These are phyloP conservation scores for Parietaria judaica DNA, from an alignment of 306 rosid species.

Conservation along the genomic window DNA sequence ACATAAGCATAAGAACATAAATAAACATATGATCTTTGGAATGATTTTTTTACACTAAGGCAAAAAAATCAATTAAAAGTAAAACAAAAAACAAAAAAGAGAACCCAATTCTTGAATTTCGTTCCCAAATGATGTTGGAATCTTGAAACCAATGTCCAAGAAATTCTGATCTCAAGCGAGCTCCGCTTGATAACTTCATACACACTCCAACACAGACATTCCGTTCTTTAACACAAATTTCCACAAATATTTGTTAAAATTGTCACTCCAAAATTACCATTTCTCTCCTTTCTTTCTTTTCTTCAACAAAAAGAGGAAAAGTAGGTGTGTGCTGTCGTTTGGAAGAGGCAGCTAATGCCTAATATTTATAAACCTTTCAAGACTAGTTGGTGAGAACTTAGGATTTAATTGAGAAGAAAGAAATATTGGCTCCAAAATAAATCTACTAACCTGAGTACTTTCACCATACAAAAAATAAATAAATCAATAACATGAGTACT, in stretches of 20 bases:
- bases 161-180: conserved; percentile 5
- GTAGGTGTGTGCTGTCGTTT: conserved; percentile 21
- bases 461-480: too few species aligned
- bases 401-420: background rate
- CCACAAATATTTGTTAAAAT: conserved; percentile 2
- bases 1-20: too few species aligned
- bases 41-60: conserved; percentile 22
- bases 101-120: conserved; percentile 37
- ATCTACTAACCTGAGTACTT: too few species aligned
- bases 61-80: conserved; percentile 10
- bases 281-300: too few species aligned
- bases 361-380: conserved; percentile 20
- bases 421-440: too few species aligned
- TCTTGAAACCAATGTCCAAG: conserved; percentile 13
- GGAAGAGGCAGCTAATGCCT: conserved; percentile 23
- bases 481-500: conserved; percentile 3
- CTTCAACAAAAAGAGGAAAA: conserved; percentile 8
- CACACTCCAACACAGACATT: conserved; percentile 26
- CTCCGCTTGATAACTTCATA: conserved; percentile 19
- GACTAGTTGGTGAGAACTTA: conserved; percentile 30
- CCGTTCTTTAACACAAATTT: conserved; percentile 8
- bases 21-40: conserved; percentile 36
- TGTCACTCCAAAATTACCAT: conserved; percentile 13
- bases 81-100: conserved; percentile 3
- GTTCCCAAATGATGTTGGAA: conserved; percentile 21